Percentiles rank a stretch among this genome's conserved stretches.
Evolutionary conservation across 805 yeast species (phyloP).

Genomic region (Grigorovia yakushimaensis): DNA sequence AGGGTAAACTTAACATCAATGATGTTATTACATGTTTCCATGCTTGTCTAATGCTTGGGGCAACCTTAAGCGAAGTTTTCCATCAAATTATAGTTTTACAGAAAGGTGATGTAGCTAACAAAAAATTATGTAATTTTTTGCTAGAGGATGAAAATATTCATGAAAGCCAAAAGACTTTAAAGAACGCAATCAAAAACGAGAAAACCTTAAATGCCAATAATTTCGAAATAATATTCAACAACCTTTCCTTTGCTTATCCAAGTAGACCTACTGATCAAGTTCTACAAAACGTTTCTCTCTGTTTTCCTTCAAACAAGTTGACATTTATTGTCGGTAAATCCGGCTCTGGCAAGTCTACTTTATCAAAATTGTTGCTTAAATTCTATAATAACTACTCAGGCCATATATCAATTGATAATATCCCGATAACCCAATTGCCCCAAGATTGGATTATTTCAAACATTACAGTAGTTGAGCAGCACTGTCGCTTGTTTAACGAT

Average conservation of each 20-base stretch:
- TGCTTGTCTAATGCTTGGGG: constrained; percentile 67
- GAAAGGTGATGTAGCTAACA: constrained; percentile 63
- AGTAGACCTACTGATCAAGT: constrained; percentile 40
- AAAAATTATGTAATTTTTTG: constrained; percentile 37
- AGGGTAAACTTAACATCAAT: constrained; percentile 43
- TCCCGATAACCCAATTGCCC: constrained; percentile 35
- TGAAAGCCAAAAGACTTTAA: neutral
- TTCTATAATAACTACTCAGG: constrained; percentile 51
- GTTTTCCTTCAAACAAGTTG: constrained; percentile 35
- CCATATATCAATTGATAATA: constrained; percentile 45
- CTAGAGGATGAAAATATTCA: neutral
- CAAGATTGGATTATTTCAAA: constrained; percentile 47
- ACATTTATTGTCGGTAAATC: constrained; percentile 76
- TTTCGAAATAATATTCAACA: constrained; percentile 36
- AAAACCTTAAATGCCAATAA: neutral
- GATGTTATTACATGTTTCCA: constrained; percentile 75
- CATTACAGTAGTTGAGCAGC: constrained; percentile 68
- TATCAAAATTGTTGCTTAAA: constrained; percentile 51
- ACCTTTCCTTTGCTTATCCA: constrained; percentile 58
- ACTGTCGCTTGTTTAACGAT: constrained; percentile 53
- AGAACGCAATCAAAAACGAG: neutral
- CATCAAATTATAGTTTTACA: constrained; percentile 52
- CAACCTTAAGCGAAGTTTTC: constrained; percentile 44
- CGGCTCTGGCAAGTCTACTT: constrained; percentile 89
- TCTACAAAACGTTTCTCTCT: constrained; percentile 38